These are phyloP conservation scores for Spatholobus suberectus DNA, from an alignment of 306 rosid species.

Conservation along the genomic window DNA sequence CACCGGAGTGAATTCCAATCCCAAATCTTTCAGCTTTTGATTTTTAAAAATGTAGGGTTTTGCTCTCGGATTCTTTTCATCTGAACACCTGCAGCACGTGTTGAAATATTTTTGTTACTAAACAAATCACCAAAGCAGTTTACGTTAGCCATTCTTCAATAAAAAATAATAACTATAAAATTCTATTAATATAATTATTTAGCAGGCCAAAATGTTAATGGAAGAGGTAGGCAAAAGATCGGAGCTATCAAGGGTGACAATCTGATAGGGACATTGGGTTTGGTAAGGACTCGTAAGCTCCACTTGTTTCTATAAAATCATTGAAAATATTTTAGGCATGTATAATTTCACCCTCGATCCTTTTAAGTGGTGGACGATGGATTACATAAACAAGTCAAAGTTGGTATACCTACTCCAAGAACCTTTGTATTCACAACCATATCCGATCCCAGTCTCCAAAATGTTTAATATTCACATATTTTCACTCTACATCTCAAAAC, in stretches of 20 bases:
- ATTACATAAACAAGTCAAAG: conserved; percentile 42
- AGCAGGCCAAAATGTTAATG: neutral
- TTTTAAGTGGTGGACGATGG: conserved; percentile 7
- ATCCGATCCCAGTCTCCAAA: neutral
- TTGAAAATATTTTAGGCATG: neutral
- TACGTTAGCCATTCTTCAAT: neutral
- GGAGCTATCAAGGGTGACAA: neutral
- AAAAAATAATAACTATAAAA: neutral
- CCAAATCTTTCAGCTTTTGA: conserved; percentile 80
- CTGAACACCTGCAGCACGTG: conserved; percentile 69
- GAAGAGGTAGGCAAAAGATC: conserved; percentile 18
- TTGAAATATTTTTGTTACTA: neutral
- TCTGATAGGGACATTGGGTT: conserved; percentile 47
- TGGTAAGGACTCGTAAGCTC: conserved; percentile 52
- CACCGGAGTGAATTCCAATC: conserved; percentile 82
- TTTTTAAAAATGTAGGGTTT: conserved; percentile 76
- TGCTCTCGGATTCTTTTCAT: conserved; percentile 78
- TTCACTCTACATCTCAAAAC: neutral
- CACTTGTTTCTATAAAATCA: conserved; percentile 28
- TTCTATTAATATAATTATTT: neutral
- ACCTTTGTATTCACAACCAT: neutral
- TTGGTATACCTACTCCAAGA: conserved; percentile 58
- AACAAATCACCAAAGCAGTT: neutral
- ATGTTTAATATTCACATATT: conserved; percentile 6
- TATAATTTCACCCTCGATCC: too few species aligned